Conservation (phyloP, 257 asterid genomes). For the Cinchona pubescens region DNA sequence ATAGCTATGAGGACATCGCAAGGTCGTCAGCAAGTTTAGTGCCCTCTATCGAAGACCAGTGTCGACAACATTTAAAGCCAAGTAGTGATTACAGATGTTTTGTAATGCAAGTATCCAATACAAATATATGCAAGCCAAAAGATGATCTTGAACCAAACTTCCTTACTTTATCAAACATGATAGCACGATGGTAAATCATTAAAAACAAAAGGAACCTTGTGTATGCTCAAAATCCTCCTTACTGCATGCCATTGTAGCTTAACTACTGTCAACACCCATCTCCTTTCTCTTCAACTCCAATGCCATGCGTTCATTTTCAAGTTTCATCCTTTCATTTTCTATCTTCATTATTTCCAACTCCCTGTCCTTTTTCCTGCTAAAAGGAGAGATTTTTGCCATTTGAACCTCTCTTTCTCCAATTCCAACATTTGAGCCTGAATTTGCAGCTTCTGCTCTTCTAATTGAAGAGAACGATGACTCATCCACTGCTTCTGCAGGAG, state of each 20-base stretch:
- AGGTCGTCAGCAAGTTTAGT: background rate
- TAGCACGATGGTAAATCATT: constrained; percentile 2
- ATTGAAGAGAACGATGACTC: constrained; percentile 30
- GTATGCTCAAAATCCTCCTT: background rate
- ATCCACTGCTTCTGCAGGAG: constrained; percentile 30
- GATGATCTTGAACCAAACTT: background rate
- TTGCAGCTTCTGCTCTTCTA: constrained; percentile 37
- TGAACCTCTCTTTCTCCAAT: constrained; percentile 41
- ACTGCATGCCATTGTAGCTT: background rate
- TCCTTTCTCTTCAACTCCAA: constrained; percentile 43
- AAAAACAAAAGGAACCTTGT: background rate
- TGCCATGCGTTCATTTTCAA: constrained; percentile 39
- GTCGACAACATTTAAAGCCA: constrained; percentile 4
- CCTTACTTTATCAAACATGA: background rate
- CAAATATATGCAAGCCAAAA: constrained; percentile 5
- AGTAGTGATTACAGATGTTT: background rate
- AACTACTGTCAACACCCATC: constrained; percentile 24
- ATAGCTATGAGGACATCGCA: background rate
- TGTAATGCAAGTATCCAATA: background rate
- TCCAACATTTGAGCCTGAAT: constrained; percentile 43
- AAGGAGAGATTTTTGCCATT: constrained; percentile 47
- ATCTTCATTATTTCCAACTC: constrained; percentile 34
- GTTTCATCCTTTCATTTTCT: constrained; percentile 45
- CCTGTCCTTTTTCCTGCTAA: constrained; percentile 39
- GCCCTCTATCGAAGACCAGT: no score